phyloP scores from a whole-genome alignment of 805 yeast species.

The Debaryomyces tyrocola region DNA sequence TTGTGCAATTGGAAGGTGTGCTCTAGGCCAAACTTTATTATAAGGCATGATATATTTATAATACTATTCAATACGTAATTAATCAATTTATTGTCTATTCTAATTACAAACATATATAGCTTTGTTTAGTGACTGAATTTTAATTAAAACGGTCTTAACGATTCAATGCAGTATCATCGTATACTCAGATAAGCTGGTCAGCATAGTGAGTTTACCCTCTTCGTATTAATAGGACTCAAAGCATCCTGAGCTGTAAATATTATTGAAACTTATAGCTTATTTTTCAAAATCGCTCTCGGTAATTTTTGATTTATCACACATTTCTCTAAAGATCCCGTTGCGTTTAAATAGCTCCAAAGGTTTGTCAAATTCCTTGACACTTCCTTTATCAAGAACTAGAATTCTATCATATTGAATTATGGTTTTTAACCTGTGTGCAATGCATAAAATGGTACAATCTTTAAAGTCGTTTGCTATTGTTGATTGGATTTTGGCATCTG shows the following conservation, averaged over 20 bases:
- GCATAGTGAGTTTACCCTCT: too few species aligned
- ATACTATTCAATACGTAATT: too few species aligned
- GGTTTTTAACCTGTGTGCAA: slow-evolving; percentile 88
- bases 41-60: slow-evolving; percentile 22
- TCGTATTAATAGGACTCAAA: too few species aligned
- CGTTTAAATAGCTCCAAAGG: slow-evolving; percentile 29
- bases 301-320: slow-evolving; percentile 40
- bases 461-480: slow-evolving; percentile 73
- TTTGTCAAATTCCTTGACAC: slow-evolving; percentile 32
- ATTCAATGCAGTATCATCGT: too few species aligned
- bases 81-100: too few species aligned
- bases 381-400: slow-evolving; percentile 70
- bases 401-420: slow-evolving; percentile 82
- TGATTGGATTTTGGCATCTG: slow-evolving; percentile 76
- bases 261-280: too few species aligned
- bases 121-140: too few species aligned
- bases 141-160: too few species aligned
- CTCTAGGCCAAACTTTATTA: slow-evolving; percentile 85
- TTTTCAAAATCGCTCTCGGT: slow-evolving; percentile 24
- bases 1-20: slow-evolving; percentile 88
- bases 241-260: too few species aligned
- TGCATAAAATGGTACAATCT: slow-evolving; percentile 79
- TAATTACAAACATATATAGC: too few species aligned
- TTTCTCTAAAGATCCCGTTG: slow-evolving; percentile 28
- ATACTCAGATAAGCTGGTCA: too few species aligned